Evolutionary conservation across 148 eudicot genomes (phyloP).

Genomic region (Cornus kousa): DNA sequence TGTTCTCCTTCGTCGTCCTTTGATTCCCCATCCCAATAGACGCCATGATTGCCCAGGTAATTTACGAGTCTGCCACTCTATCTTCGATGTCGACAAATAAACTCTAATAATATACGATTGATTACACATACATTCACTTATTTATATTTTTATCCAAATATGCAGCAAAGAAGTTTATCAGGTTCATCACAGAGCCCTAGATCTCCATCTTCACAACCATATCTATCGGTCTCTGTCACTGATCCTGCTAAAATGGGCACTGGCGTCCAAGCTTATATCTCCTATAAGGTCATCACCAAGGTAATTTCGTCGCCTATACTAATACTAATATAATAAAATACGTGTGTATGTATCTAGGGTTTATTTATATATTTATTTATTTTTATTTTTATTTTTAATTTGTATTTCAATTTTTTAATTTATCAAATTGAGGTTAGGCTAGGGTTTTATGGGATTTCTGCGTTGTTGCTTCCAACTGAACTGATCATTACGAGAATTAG

Average conservation of each 20-base stretch:
- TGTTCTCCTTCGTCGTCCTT: background rate
- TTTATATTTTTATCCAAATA: conserved; percentile 6
- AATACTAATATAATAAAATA: no score
- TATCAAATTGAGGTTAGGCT: background rate
- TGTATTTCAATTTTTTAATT: background rate
- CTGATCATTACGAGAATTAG: background rate
- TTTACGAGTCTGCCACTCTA: background rate
- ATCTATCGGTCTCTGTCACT: conserved; percentile 66
- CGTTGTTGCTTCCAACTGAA: background rate
- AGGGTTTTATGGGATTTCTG: background rate
- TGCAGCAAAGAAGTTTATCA: conserved; percentile 56
- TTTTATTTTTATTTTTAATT: no score
- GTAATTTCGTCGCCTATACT: conserved; percentile 21
- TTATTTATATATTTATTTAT: no score
- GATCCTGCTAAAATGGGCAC: conserved; percentile 98
- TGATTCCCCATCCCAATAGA: background rate
- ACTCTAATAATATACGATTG: background rate
- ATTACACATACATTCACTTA: background rate
- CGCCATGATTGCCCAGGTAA: conserved; percentile 26
- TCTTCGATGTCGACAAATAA: no score
- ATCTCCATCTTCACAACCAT: conserved; percentile 66
- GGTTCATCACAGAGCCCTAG: conserved; percentile 70
- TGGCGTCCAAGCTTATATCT: conserved; percentile 95
- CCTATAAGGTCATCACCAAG: conserved; percentile 85
- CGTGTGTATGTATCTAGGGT: background rate